A percentile compares a stretch with the other conserved stretches of the same genome.
These are phyloP conservation scores for Danielozyma ontarioensis DNA, from an alignment of 805 yeast species.

Conservation along the genomic window DNA sequence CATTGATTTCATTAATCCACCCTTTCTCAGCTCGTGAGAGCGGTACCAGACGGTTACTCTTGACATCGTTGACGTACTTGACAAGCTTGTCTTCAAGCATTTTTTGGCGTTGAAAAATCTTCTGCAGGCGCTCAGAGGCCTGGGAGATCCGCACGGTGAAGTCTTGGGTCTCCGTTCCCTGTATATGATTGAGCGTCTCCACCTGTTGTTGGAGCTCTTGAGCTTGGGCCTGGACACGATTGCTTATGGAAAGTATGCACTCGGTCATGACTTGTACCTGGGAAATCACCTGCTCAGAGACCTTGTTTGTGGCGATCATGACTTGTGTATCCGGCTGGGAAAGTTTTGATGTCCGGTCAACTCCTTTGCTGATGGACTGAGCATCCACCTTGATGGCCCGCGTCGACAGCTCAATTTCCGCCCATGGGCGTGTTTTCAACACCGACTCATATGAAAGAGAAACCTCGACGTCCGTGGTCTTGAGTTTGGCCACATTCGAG, in stretches of 20 bases:
- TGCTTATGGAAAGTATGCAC: not conserved
- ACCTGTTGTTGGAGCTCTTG: not conserved
- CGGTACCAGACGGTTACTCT: not conserved
- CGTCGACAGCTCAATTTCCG: too few relatives aligned
- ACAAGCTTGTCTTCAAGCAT: not conserved
- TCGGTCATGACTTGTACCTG: not conserved
- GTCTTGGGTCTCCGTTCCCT: too few relatives aligned
- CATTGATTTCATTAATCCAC: not conserved
- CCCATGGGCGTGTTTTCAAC: too few relatives aligned
- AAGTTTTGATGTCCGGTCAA: too few relatives aligned
- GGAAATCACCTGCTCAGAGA: not conserved
- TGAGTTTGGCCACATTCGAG: too few relatives aligned
- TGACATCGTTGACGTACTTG: not conserved
- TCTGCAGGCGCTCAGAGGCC: not conserved
- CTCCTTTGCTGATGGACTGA: too few relatives aligned
- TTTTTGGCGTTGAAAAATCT: not conserved
- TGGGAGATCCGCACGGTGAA: not conserved
- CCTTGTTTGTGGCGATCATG: not conserved
- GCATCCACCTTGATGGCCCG: not conserved
- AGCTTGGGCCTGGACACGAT: not conserved
- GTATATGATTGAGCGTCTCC: not conserved
- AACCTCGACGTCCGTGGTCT: not conserved
- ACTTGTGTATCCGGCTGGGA: not conserved
- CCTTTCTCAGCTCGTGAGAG: not conserved
- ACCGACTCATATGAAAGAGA: too few relatives aligned